Evolutionary conservation across 345 rosid genomes (phyloP).

Genomic region (Gossypium stocksii): DNA sequence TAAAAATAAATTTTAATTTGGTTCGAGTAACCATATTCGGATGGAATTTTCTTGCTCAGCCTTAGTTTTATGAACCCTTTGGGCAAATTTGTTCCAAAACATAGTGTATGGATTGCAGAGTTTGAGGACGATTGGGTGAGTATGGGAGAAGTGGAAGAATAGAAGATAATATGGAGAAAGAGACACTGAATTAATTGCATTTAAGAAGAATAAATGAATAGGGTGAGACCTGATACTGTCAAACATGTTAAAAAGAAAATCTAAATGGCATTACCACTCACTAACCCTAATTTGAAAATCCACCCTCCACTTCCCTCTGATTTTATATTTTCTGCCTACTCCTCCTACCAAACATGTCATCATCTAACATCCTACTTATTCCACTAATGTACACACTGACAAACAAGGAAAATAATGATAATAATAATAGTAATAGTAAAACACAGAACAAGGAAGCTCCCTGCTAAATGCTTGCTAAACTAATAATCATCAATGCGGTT

Average conservation of each 20-base stretch:
- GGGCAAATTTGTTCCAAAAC: too few species aligned
- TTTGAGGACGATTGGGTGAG: neutral
- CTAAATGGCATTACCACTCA: neutral
- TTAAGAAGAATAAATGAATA: constrained; percentile 24
- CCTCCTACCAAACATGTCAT: constrained; percentile 25
- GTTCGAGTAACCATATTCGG: too few species aligned
- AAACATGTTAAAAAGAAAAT: constrained; percentile 4
- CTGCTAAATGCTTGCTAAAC: constrained; percentile 22
- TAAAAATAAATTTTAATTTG: too few species aligned
- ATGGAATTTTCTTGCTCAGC: too few species aligned
- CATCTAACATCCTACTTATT: constrained; percentile 35
- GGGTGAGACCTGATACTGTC: constrained; percentile 11
- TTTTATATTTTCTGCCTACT: neutral
- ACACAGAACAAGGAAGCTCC: constrained; percentile 21
- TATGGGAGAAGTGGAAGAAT: neutral
- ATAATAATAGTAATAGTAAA: neutral
- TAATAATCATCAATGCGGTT: constrained; percentile 30
- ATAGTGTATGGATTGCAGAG: too few species aligned
- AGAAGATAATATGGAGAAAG: neutral
- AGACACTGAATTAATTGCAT: neutral
- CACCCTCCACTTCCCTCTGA: constrained; percentile 13
- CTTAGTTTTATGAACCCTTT: too few species aligned
- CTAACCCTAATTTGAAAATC: constrained; percentile 19
- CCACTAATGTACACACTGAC: constrained; percentile 41
- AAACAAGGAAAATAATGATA: constrained; percentile 7